Evolutionary conservation across 768 basidiomycete species (phyloP).

Genomic region (Tubosaeta sp.): DNA sequence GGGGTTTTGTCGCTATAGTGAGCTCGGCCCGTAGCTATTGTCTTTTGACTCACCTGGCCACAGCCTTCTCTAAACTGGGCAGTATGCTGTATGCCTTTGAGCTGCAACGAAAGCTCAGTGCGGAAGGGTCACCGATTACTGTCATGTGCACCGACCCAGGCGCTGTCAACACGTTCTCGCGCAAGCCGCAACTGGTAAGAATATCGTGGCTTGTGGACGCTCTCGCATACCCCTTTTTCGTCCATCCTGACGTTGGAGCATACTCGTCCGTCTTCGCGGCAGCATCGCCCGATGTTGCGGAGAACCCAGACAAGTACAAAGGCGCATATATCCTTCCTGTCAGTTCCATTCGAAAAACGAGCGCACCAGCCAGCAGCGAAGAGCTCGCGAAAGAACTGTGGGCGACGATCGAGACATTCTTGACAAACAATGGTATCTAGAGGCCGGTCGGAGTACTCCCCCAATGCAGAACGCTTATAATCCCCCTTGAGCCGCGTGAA

Average conservation of each 20-base stretch:
- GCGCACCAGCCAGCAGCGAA: constrained; percentile 14
- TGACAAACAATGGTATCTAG: constrained; percentile 22
- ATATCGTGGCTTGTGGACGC: constrained; percentile 21
- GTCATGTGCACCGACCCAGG: constrained; percentile 31
- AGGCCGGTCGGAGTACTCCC: constrained; percentile 66
- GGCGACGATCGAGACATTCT: constrained; percentile 23
- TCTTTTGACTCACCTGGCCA: background rate
- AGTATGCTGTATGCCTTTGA: constrained; percentile 46
- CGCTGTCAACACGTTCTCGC: constrained; percentile 28
- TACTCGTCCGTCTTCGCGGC: constrained; percentile 30
- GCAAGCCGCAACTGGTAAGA: constrained; percentile 14
- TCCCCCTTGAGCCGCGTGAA: constrained; percentile 68
- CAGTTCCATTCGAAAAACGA: constrained; percentile 11
- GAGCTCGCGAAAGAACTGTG: constrained; percentile 28
- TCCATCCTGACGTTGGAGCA: constrained; percentile 20
- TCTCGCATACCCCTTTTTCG: constrained; percentile 16
- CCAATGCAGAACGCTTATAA: constrained; percentile 63
- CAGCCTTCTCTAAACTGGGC: constrained; percentile 51
- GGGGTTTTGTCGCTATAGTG: constrained; percentile 32
- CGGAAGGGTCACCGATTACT: constrained; percentile 25
- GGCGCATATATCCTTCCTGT: constrained; percentile 32
- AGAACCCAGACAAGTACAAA: constrained; percentile 22
- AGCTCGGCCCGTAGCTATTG: background rate
- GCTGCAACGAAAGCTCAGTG: constrained; percentile 42
- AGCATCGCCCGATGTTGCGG: constrained; percentile 20